phyloP scores from a whole-genome alignment of 306 rosid species.

The Canavalia gladiata region DNA sequence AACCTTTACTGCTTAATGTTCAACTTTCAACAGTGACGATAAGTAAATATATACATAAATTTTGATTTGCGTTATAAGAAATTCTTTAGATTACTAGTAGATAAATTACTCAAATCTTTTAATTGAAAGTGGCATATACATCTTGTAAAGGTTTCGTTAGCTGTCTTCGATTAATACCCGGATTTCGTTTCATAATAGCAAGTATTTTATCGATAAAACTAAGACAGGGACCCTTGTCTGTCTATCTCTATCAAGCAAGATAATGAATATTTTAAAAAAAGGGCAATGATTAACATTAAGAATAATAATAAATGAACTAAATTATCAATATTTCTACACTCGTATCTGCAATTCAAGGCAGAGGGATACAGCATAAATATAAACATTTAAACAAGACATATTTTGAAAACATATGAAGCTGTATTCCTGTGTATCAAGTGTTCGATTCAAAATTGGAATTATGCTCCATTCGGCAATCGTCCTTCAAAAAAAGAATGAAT shows the following conservation, averaged over 20 bases:
- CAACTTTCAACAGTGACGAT: too few relatives aligned
- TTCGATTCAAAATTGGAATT: slow-evolving; percentile 52
- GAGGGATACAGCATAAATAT: slow-evolving; percentile 11
- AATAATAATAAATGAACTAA: background rate
- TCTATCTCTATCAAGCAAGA: background rate
- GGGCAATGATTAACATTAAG: background rate
- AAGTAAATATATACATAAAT: background rate
- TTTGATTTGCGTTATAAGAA: background rate
- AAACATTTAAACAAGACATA: slow-evolving; percentile 40
- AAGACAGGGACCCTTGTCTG: background rate
- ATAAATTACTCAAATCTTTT: background rate
- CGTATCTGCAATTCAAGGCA: slow-evolving; percentile 20
- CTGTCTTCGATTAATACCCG: background rate
- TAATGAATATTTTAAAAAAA: background rate
- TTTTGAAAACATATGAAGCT: slow-evolving; percentile 37
- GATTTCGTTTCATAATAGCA: background rate
- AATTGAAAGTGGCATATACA: background rate
- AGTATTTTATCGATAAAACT: background rate
- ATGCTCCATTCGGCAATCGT: slow-evolving; percentile 47
- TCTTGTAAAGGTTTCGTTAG: background rate
- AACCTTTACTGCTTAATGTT: too few relatives aligned
- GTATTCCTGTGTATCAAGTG: slow-evolving; percentile 47
- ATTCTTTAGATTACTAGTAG: too few relatives aligned
- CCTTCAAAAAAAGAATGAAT: slow-evolving; percentile 59
- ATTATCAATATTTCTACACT: slow-evolving; percentile 19